These are phyloP conservation scores for Obelidium mucronatum DNA, from an alignment of 192 early-diverging fungal genomes.

Conservation along the genomic window DNA sequence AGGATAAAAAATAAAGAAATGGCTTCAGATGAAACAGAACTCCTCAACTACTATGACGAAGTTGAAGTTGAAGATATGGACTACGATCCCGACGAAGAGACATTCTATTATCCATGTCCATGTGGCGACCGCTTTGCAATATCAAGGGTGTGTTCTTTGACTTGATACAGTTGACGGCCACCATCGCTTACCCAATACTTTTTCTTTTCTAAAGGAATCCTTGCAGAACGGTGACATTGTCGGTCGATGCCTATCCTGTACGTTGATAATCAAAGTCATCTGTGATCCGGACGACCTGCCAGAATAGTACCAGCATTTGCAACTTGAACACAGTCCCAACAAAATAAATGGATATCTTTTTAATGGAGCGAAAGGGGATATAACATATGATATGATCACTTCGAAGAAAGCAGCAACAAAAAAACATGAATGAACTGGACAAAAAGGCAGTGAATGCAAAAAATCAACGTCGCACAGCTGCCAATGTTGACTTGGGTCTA, in stretches of 20 bases:
- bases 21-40: too few species aligned
- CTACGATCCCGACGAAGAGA: slow-evolving; percentile 81
- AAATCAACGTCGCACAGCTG: too few species aligned
- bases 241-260: slow-evolving; percentile 92
- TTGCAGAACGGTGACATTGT: slow-evolving; percentile 84
- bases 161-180: background rate
- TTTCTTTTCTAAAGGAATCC: slow-evolving; percentile 8
- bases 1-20: too few species aligned
- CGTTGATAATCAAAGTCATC: slow-evolving; percentile 86
- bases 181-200: background rate
- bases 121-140: slow-evolving; percentile 97
- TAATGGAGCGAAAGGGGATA: too few species aligned
- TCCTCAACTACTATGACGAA: slow-evolving; percentile 35
- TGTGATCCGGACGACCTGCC: slow-evolving; percentile 72
- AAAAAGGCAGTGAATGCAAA: too few species aligned
- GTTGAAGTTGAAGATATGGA: slow-evolving; percentile 87
- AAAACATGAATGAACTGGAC: too few species aligned
- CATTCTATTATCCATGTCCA: slow-evolving; percentile 94
- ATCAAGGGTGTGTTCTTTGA: slow-evolving; percentile 62
- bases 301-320: background rate
- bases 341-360: background rate
- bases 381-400: too few species aligned
- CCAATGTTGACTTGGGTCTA: background rate
- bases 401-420: too few species aligned
- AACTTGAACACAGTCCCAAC: background rate